Evolutionary conservation across 2,329 filamentous ascomycete species (phyloP).

Genomic region (Pseudocercospora vitis): DNA sequence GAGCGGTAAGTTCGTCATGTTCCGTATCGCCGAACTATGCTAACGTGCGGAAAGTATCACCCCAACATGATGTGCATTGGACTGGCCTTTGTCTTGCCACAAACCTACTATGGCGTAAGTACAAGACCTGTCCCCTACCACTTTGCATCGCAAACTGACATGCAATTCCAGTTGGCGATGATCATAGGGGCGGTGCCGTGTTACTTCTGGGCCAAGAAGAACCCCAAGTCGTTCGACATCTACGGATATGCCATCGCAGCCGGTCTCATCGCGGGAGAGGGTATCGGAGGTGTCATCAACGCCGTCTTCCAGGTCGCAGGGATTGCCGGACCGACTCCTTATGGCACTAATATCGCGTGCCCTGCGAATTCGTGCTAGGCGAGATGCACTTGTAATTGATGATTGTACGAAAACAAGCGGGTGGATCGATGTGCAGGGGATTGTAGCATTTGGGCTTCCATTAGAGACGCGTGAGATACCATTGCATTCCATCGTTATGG

Average conservation of each 20-base stretch:
- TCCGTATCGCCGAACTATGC: too few relatives aligned
- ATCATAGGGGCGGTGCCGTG: conserved; percentile 56
- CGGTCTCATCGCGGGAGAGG: conserved; percentile 64
- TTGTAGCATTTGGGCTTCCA: too few relatives aligned
- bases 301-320: conserved; percentile 53
- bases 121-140: not conserved
- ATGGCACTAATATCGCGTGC: conserved; percentile 47
- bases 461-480: not conserved
- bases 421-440: too few relatives aligned
- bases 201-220: conserved; percentile 56
- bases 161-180: conserved; percentile 50
- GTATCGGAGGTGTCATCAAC: conserved; percentile 63
- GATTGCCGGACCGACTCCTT: conserved; percentile 42
- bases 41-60: too few relatives aligned
- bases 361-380: conserved; percentile 41
- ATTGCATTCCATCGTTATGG: not conserved
- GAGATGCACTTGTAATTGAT: not conserved
- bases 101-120: conserved; percentile 52
- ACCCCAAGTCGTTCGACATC: conserved; percentile 55
- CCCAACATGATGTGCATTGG: conserved; percentile 62
- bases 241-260: conserved; percentile 60
- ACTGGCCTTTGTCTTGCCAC: conserved; percentile 59
- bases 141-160: conserved; percentile 1
- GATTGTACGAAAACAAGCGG: not conserved
- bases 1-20: too few relatives aligned